phyloP scores from a whole-genome alignment of 768 basidiomycete species.

The Leccinum ochraceum region DNA sequence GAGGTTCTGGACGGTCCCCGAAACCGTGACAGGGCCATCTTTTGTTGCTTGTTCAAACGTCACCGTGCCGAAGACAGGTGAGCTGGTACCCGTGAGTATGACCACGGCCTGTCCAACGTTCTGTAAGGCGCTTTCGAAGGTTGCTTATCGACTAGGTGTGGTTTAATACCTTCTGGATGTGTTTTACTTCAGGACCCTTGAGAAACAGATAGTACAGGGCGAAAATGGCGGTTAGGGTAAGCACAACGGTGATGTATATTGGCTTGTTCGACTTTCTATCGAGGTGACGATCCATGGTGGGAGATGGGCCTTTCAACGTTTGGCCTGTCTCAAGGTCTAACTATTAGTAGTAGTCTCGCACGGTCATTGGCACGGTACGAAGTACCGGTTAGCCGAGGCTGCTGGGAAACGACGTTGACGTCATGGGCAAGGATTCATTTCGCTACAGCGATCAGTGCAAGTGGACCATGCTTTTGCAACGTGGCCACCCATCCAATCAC shows the following conservation, averaged over 20 bases:
- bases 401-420: neutral
- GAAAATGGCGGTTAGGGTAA: slow-evolving; percentile 20
- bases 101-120: slow-evolving; percentile 48
- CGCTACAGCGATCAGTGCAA: neutral
- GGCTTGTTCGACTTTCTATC: slow-evolving; percentile 25
- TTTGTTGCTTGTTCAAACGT: slow-evolving; percentile 58
- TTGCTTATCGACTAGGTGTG: neutral
- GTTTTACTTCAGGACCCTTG: slow-evolving; percentile 17
- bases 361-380: neutral
- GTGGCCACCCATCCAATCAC: neutral
- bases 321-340: neutral
- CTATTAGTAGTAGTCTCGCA: neutral
- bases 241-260: slow-evolving; percentile 14
- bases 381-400: neutral
- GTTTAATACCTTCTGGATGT: slow-evolving; percentile 24
- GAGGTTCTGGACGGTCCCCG: slow-evolving; percentile 62
- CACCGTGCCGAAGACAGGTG: slow-evolving; percentile 62
- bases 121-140: neutral
- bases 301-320: neutral
- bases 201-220: slow-evolving; percentile 22
- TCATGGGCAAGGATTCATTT: neutral
- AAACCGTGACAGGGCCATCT: slow-evolving; percentile 56
- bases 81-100: slow-evolving; percentile 57
- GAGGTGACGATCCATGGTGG: slow-evolving; percentile 23
- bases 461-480: neutral